phyloP scores from a whole-genome alignment of 169 alveolate species.

The Plasmodium gallinaceum region DNA sequence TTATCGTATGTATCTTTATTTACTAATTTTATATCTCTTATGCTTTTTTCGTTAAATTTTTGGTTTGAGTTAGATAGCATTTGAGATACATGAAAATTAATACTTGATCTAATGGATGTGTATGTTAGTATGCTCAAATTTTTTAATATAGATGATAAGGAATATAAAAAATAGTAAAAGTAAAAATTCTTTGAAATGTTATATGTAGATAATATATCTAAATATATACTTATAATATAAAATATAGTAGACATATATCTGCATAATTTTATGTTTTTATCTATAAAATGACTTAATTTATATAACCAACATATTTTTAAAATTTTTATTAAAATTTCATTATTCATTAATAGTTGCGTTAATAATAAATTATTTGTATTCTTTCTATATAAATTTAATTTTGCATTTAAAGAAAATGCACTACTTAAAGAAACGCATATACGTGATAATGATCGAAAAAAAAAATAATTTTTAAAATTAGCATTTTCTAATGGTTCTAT shows the following conservation, averaged over 20 bases:
- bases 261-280: slow-evolving; percentile 59
- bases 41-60: background rate
- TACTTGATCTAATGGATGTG: slow-evolving; percentile 40
- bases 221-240: slow-evolving; percentile 45
- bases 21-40: background rate
- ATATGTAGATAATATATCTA: slow-evolving; percentile 32
- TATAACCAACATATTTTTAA: slow-evolving; percentile 56
- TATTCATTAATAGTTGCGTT: slow-evolving; percentile 38
- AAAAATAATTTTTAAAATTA: slow-evolving; percentile 29
- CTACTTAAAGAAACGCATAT: slow-evolving; percentile 73
- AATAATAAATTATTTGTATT: slow-evolving; percentile 24
- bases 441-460: slow-evolving; percentile 58
- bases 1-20: background rate
- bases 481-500: slow-evolving; percentile 32
- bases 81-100: slow-evolving; percentile 25
- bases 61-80: slow-evolving; percentile 1
- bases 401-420: slow-evolving; percentile 59
- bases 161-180: slow-evolving; percentile 8
- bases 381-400: slow-evolving; percentile 24
- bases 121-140: slow-evolving; percentile 53
- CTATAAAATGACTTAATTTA: slow-evolving; percentile 42
- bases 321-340: slow-evolving; percentile 57
- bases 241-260: slow-evolving; percentile 54
- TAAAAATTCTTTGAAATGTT: slow-evolving; percentile 26
- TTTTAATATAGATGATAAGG: slow-evolving; percentile 44